Evolutionary conservation across 208 protist genomes (phyloP), one percentile per base, ranked within the genome.

Genomic region (Leishmania lainsoni): DNA sequence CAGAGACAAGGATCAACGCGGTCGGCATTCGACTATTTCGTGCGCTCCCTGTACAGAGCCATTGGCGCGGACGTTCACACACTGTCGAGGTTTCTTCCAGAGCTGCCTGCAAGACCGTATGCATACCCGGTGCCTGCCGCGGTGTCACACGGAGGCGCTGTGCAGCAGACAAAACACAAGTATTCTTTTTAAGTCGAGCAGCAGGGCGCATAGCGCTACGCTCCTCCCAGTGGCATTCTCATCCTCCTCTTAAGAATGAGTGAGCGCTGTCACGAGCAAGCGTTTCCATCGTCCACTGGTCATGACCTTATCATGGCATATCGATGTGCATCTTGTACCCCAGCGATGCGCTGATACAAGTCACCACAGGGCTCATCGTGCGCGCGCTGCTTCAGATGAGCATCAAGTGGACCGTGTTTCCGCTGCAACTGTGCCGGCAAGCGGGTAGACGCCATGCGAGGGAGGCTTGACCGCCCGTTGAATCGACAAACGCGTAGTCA

Each of bases 331-430:
- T 81, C 75, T 0, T 84, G 49, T 12, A 72, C 32, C 5, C 49
- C 22, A 29, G 51, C 22, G 12, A 78, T 48, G 22, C 76, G 76
- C 49, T 74, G 76, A 61, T 76, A 78, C 5, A 72, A n/a, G 54
- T 80, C 81, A 45, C 45, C 65, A 45, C 76, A 70, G 5, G 59
- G 75, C 76, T 76, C 70, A 5, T 80, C 75, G 14, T 80, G 66
- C 20, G 70, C 70, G 39, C 69, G 75, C 8, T 76, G 58, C 12
- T 65, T 16, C 54, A 80, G 45, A 9, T 77, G 22, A 39, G 29
- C 9, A 56, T 76, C 75, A 3, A 81, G 39, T 8, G 80, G 59
- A 3, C n/a, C 14, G 22, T 84, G 48, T 14, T 79, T 69, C 29
- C 52, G 69, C 75, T 35, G 17, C 54, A 76, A 56, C 14, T 54